Conservation (phyloP, 306 rosid genomes). For the Prunus davidiana region DNA sequence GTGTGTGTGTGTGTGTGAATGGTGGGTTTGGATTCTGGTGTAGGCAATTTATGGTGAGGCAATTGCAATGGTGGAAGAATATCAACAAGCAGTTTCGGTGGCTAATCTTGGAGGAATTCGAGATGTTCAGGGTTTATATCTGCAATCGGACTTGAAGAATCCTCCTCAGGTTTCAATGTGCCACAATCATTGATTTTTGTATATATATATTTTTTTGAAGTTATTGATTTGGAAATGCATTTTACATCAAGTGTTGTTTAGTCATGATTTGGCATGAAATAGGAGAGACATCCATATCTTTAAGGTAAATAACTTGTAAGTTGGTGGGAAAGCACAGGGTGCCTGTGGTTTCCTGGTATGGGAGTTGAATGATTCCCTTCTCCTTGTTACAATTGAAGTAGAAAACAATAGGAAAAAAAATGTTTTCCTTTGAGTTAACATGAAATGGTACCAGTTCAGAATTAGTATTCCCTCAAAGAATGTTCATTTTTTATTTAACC, state of each 20-base stretch:
- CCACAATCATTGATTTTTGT: background rate
- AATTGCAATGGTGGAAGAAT: slow-evolving; percentile 84
- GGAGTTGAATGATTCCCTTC: background rate
- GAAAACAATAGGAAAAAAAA: background rate
- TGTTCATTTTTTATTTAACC: too few species aligned
- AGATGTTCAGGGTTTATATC: slow-evolving; percentile 56
- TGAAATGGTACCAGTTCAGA: background rate
- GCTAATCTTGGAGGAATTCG: slow-evolving; percentile 64
- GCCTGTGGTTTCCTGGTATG: background rate
- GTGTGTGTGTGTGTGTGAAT: background rate
- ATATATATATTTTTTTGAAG: too few species aligned
- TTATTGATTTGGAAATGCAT: background rate
- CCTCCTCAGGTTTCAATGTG: slow-evolving; percentile 74
- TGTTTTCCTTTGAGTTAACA: background rate
- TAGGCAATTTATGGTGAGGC: slow-evolving; percentile 91
- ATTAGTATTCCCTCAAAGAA: background rate
- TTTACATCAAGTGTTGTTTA: background rate
- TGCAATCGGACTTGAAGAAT: slow-evolving; percentile 72
- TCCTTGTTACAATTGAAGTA: background rate
- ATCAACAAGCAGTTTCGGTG: slow-evolving; percentile 72
- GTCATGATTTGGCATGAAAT: background rate
- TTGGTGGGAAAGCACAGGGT: background rate
- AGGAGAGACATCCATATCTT: background rate
- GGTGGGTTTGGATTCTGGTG: slow-evolving; percentile 30
- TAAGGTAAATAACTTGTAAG: background rate